Conservation (phyloP, 73 alveolate species). For the Tetrahymena thermophila region DNA sequence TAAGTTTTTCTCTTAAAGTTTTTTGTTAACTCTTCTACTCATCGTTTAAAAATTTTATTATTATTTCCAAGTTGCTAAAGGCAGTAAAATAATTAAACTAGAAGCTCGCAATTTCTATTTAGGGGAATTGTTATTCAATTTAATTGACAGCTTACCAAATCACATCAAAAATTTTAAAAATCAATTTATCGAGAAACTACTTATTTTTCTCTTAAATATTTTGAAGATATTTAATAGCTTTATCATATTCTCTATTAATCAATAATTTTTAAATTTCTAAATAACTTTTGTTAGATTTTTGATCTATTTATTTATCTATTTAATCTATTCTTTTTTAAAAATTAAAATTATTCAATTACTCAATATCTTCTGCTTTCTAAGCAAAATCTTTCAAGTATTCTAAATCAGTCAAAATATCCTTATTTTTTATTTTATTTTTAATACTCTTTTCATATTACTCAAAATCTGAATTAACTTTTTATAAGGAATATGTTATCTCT, state of each 20-base stretch:
- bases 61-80: background rate
- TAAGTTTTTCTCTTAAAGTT: background rate
- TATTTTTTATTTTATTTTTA: too few relatives aligned
- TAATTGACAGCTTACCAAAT: background rate
- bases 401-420: background rate
- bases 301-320: background rate
- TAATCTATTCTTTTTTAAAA: too few relatives aligned
- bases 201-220: too few relatives aligned
- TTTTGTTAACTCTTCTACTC: too few relatives aligned
- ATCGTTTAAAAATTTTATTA: too few relatives aligned
- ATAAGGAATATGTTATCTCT: background rate
- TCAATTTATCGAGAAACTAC: background rate
- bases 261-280: background rate
- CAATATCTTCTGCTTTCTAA: background rate
- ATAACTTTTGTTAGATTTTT: background rate
- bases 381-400: too few relatives aligned
- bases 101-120: background rate
- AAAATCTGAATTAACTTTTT: too few relatives aligned
- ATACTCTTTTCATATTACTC: background rate
- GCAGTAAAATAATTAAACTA: too few relatives aligned
- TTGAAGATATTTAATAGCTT: background rate
- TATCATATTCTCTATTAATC: too few relatives aligned
- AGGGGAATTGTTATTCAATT: background rate
- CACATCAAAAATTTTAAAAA: too few relatives aligned
- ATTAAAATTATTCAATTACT: too few relatives aligned